phyloP scores from a whole-genome alignment of 306 rosid species.

The Quercus mongolica region DNA sequence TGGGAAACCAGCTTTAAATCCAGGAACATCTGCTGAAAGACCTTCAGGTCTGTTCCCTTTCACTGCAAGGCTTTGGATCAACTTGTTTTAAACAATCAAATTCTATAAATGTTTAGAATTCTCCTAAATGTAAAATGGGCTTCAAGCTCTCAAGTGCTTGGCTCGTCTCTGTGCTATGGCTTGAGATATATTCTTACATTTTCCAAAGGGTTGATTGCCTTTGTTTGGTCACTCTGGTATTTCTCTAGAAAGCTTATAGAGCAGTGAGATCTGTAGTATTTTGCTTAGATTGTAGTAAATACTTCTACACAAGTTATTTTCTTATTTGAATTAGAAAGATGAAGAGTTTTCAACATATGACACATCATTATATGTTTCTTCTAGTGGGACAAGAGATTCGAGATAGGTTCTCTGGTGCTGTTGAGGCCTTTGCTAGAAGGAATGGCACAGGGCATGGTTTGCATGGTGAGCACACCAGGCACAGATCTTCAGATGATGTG shows the following conservation, averaged over 20 bases:
- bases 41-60: conserved; percentile 66
- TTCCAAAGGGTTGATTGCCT: neutral
- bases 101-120: neutral
- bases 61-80: conserved; percentile 21
- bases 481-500: conserved; percentile 60
- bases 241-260: neutral
- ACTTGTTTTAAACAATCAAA: conserved; percentile 5
- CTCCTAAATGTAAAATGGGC: neutral
- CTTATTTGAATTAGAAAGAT: neutral
- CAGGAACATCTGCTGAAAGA: conserved; percentile 68
- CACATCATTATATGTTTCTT: conserved; percentile 2
- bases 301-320: neutral
- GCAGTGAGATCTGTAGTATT: neutral
- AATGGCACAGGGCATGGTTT: conserved; percentile 65
- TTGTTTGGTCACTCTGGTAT: neutral
- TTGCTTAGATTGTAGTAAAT: neutral
- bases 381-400: conserved; percentile 69
- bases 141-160: neutral
- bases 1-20: conserved; percentile 64
- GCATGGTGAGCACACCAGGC: conserved; percentile 69
- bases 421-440: conserved; percentile 91
- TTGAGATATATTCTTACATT: neutral
- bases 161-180: neutral
- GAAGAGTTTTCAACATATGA: conserved; percentile 2
- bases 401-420: conserved; percentile 80